Evolutionary conservation across 306 rosid species (phyloP).

Genomic region (Inga oerstediana): DNA sequence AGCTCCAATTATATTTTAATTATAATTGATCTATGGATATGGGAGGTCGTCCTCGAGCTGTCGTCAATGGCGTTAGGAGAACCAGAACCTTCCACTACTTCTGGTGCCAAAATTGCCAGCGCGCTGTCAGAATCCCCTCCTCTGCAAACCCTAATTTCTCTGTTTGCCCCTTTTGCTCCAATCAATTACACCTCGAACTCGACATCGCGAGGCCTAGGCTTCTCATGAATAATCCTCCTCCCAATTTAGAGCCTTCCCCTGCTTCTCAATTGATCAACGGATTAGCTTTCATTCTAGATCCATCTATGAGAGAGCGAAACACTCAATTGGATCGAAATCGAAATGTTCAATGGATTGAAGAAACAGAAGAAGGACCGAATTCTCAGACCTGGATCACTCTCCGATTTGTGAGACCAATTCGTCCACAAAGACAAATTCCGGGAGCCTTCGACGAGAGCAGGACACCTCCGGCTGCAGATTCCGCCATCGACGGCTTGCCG

Average conservation of each 20-base stretch:
- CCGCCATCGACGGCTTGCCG: conserved; percentile 46
- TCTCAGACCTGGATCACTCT: conserved; percentile 58
- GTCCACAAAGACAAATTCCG: conserved; percentile 23
- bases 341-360: conserved; percentile 32
- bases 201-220: conserved; percentile 52
- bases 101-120: conserved; percentile 61
- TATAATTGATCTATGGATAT: conserved; percentile 41
- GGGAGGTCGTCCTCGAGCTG: conserved; percentile 51
- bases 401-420: conserved; percentile 30
- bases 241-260: conserved; percentile 28
- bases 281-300: conserved; percentile 53
- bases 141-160: conserved; percentile 23
- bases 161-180: conserved; percentile 60
- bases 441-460: conserved; percentile 12
- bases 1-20: neutral
- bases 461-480: conserved; percentile 39
- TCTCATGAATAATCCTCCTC: conserved; percentile 19
- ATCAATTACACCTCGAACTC: conserved; percentile 45
- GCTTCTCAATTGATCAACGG: conserved; percentile 28
- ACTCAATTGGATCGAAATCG: conserved; percentile 11
- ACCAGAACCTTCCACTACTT: conserved; percentile 66
- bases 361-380: conserved; percentile 14
- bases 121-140: conserved; percentile 42
- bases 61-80: conserved; percentile 60
- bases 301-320: conserved; percentile 30